Evolutionary conservation across 2,329 filamentous ascomycete species (phyloP), one percentile per base, ranked within the genome.

Genomic region (Colletotrichum limetticola): DNA sequence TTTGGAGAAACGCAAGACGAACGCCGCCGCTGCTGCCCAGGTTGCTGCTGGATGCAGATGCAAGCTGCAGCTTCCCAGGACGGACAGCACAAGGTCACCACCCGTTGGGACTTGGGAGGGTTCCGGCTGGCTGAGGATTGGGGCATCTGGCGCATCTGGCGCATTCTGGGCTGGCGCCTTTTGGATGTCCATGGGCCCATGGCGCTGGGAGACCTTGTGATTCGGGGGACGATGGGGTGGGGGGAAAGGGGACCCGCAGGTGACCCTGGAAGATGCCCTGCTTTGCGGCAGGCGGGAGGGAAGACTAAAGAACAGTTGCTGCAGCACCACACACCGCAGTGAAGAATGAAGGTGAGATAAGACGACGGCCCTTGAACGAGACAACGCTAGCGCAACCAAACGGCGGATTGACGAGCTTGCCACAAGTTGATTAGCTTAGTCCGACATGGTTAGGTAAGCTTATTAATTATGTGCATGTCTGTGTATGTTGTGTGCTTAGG

Each of bases 21-120:
- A 74, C 84, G 83, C 16, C 82, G 77, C 76, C 83, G 84, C 26
- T 71, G 78, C 6, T 75, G 76, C 14, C 63, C 56, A 66, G 82
- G 82, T 26, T 83, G 81, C 26, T 77, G 62, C 62, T 65, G 49
- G 63, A 24, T 66, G 63, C 63, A 72, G 66, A 70, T 69, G 70
- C 66, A 64, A 64, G 60, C 62, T 70, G 66, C 66, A 71, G 26
- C 59, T 32, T 19, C 42, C 42, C 16, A n/a, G 42, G 16, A 49
- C 3, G 42, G 42, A 22, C 46, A 28, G 14, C 49, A 26, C 42
- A 32, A 42, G 37, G 37, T 16, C 37, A 42, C 14, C 37, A 42
- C 37, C 37, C 37, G 37, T 42, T 42, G 37, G 37, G 14, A 42
- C 16, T 52, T 55, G 60, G 66, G 66, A 55, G 49, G 53, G 24